phyloP scores from a whole-genome alignment of 305 asterid genomes.

The Vinca major region DNA sequence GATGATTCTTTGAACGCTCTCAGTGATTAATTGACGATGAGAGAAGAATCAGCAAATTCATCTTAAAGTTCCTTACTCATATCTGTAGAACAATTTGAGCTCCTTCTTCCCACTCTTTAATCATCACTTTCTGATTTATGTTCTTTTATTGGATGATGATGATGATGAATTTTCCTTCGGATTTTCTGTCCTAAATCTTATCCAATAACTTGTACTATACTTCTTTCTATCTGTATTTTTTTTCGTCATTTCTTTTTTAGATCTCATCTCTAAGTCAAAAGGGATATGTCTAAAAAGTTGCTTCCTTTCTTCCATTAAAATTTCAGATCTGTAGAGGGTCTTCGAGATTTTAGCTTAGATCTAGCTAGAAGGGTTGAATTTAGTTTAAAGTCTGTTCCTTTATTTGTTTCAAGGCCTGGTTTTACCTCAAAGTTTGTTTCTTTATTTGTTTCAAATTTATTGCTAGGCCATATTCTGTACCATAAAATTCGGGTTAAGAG shows the following conservation, averaged over 20 bases:
- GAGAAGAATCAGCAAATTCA: too few relatives aligned
- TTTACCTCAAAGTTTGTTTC: neutral
- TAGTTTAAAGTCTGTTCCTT: neutral
- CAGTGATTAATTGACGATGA: too few relatives aligned
- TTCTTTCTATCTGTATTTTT: neutral
- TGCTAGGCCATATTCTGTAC: too few relatives aligned
- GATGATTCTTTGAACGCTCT: too few relatives aligned
- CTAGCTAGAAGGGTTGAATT: neutral
- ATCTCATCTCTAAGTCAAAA: conserved; percentile 13
- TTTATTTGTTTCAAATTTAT: neutral
- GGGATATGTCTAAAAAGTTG: neutral
- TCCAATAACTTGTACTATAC: neutral
- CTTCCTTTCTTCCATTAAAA: neutral
- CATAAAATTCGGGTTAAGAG: neutral
- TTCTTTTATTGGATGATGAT: conserved; percentile 7
- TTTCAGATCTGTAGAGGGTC: conserved; percentile 5
- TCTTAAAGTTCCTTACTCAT: conserved; percentile 1
- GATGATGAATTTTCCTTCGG: neutral
- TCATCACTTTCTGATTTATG: conserved; percentile 35
- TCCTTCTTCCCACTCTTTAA: conserved; percentile 20
- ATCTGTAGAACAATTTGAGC: conserved; percentile 7
- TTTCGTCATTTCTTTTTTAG: conserved; percentile 11
- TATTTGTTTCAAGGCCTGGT: neutral
- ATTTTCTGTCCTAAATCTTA: conserved; percentile 2
- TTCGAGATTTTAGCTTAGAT: neutral